A percentile compares a stretch with the other conserved stretches of the same genome.
phyloP scores from a whole-genome alignment of 140 eudicot species.

The Erigeron philadelphicus region DNA sequence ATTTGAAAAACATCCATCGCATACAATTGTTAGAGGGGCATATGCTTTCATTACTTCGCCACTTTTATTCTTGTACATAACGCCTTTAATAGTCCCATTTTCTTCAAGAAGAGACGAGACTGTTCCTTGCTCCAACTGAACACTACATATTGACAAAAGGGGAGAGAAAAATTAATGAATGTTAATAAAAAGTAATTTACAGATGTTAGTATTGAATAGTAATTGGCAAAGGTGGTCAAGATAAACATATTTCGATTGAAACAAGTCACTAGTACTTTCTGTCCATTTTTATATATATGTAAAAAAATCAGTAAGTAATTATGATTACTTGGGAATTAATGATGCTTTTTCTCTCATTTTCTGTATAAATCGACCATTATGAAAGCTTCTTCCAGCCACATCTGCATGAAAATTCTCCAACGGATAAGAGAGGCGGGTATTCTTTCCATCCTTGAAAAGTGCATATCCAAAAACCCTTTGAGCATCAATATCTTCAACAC shows the following conservation, averaged over 20 bases:
- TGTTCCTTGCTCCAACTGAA: constrained; percentile 73
- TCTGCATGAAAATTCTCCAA: constrained; percentile 66
- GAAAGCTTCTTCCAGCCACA: constrained; percentile 85
- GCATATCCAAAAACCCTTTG: constrained; percentile 90
- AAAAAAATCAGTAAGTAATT: neutral
- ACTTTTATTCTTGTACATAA: constrained; percentile 54
- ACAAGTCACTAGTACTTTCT: neutral
- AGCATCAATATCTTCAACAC: constrained; percentile 76
- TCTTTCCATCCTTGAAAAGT: constrained; percentile 82
- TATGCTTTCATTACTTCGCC: constrained; percentile 57
- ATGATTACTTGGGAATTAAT: constrained; percentile 56
- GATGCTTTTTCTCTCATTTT: constrained; percentile 82
- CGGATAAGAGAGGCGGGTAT: constrained; percentile 67
- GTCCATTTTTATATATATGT: neutral
- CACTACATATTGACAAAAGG: constrained; percentile 34
- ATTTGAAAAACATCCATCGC: constrained; percentile 88
- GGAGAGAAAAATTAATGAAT: neutral
- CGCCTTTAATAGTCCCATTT: constrained; percentile 65
- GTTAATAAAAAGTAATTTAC: neutral
- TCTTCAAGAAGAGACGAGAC: constrained; percentile 79
- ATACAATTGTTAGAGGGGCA: constrained; percentile 76
- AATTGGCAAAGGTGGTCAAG: neutral
- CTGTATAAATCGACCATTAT: constrained; percentile 83
- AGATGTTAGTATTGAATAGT: neutral
- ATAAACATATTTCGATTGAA: neutral